A percentile compares a stretch with the other conserved stretches of the same genome.
These are phyloP conservation scores for Aeschynomene evenia DNA, from an alignment of 306 rosid species.

Conservation along the genomic window DNA sequence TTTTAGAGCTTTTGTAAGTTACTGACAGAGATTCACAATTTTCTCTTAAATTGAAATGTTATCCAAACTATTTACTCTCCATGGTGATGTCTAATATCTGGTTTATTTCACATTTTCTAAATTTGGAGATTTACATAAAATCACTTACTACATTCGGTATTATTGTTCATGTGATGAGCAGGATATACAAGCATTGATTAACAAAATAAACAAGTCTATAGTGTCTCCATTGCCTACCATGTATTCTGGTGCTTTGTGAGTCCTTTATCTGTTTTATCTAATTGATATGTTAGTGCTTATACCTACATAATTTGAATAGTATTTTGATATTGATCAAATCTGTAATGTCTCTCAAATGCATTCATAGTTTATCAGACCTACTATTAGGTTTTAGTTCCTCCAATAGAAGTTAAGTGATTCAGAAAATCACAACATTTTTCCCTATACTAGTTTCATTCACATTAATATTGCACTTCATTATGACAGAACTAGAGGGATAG, in stretches of 20 bases:
- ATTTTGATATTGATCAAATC: constrained; percentile 2
- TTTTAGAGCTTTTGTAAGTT: constrained; percentile 95
- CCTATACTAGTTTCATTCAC: constrained; percentile 10
- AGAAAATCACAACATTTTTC: constrained; percentile 2
- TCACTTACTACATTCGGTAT: background rate
- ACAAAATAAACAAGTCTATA: constrained; percentile 88
- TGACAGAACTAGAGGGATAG: constrained; percentile 13
- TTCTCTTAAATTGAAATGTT: background rate
- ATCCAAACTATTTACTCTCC: background rate
- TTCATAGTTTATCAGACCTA: background rate
- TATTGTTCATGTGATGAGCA: constrained; percentile 51
- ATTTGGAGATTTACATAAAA: constrained; percentile 7
- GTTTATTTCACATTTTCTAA: constrained; percentile 7
- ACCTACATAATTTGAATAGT: constrained; percentile 20
- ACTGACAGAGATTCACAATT: background rate
- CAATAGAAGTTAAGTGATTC: background rate
- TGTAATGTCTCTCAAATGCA: background rate
- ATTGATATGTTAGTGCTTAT: background rate
- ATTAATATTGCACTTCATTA: background rate
- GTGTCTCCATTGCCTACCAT: constrained; percentile 95
- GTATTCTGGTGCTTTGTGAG: constrained; percentile 89
- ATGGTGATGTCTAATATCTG: background rate
- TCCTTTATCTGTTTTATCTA: constrained; percentile 12
- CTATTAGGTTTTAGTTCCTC: constrained; percentile 4
- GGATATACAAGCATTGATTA: constrained; percentile 95